These are phyloP conservation scores for Cardamine resedifolia DNA, from an alignment of 345 rosid genomes.

Conservation along the genomic window DNA sequence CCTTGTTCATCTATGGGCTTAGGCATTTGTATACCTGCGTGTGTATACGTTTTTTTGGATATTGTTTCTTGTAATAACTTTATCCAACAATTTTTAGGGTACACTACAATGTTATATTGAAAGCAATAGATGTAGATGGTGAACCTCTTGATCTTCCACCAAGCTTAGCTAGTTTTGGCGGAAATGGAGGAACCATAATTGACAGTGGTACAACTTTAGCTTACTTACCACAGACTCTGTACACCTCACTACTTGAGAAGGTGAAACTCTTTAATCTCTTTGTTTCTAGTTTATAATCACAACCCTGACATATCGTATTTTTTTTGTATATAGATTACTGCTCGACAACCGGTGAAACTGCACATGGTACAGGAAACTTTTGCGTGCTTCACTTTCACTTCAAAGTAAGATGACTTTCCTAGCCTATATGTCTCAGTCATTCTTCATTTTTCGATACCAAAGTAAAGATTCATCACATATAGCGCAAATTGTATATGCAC, in stretches of 20 bases:
- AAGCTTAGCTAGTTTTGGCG: constrained; percentile 38
- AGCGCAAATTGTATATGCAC: not conserved
- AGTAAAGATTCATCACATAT: not conserved
- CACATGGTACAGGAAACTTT: constrained; percentile 64
- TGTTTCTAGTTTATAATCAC: not conserved
- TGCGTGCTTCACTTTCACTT: constrained; percentile 57
- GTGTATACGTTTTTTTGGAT: not conserved
- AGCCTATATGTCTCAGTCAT: not conserved
- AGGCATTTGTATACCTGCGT: not conserved
- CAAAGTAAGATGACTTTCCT: constrained; percentile 53
- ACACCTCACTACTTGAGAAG: constrained; percentile 53
- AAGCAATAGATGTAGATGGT: constrained; percentile 72
- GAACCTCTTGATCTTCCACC: constrained; percentile 55
- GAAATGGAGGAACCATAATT: constrained; percentile 61
- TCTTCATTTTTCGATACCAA: not conserved
- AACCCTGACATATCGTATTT: constrained; percentile 16
- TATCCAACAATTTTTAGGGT: constrained; percentile 52
- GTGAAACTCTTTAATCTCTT: constrained; percentile 35
- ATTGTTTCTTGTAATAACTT: constrained; percentile 23
- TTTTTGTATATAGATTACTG: constrained; percentile 48
- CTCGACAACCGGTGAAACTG: constrained; percentile 52
- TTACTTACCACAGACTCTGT: constrained; percentile 64
- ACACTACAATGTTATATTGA: constrained; percentile 80
- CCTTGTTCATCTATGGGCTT: not conserved
- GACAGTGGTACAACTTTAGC: constrained; percentile 98